A percentile compares a stretch with the other conserved stretches of the same genome.
Conservation (phyloP, 2,329 filamentous ascomycete species). For the Aureobasidium namibiae region DNA sequence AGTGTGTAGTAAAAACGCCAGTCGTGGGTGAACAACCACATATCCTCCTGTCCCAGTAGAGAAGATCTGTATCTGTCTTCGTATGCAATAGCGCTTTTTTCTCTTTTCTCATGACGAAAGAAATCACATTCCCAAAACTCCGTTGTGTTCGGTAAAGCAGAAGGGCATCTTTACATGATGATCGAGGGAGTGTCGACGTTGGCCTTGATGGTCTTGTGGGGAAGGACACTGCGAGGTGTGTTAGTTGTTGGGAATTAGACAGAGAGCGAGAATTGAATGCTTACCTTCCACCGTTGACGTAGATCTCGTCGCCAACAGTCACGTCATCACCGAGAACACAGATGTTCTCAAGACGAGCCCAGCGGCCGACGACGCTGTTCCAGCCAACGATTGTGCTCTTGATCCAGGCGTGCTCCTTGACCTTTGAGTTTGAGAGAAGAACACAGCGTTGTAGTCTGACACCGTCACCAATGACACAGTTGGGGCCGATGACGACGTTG, state of each 20-base stretch:
- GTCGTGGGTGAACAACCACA: background rate
- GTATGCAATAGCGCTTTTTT: slow-evolving; percentile 11
- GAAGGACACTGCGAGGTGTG: slow-evolving; percentile 60
- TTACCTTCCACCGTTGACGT: slow-evolving; percentile 75
- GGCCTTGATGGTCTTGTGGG: slow-evolving; percentile 97
- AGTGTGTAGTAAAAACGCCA: slow-evolving; percentile 2
- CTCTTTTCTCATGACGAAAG: slow-evolving; percentile 6
- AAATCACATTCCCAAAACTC: slow-evolving; percentile 6
- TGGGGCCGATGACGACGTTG: slow-evolving; percentile 91
- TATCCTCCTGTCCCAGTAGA: background rate
- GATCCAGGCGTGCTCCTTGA: slow-evolving; percentile 98
- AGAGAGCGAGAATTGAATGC: background rate
- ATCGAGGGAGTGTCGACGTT: slow-evolving; percentile 65
- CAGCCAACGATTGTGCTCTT: slow-evolving; percentile 98
- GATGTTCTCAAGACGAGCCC: slow-evolving; percentile 95
- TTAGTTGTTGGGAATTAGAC: background rate
- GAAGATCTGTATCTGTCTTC: background rate
- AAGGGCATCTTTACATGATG: slow-evolving; percentile 21
- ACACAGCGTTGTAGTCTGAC: slow-evolving; percentile 92
- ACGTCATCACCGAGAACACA: slow-evolving; percentile 97
- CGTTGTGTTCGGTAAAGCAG: background rate
- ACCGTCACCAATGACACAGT: slow-evolving; percentile 86
- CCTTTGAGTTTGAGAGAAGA: slow-evolving; percentile 77
- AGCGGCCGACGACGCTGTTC: slow-evolving; percentile 93
- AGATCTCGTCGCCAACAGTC: slow-evolving; percentile 94